Base-by-base conservation (phyloP, 768 basidiomycete species). In the Tulasnella calospora region DNA sequence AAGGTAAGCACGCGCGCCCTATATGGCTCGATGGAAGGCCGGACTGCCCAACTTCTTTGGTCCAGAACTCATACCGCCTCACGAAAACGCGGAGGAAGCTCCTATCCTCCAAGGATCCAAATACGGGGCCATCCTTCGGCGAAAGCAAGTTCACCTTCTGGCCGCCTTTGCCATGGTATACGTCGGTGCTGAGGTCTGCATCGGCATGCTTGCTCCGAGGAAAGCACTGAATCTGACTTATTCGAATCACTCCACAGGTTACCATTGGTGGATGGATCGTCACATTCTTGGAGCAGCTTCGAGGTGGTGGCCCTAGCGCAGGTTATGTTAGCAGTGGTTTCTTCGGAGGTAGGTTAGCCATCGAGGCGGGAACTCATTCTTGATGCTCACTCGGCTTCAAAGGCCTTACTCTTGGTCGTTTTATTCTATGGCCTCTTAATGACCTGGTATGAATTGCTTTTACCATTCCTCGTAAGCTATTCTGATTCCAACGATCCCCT, bases 101-200 rank as follows among this genome's bases (percentile, higher is more conserved):
- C 72, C 72, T 1, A 12, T 44, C 72, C 19, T 73, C n/a, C 72
- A 41, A 41, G 72, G 72, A 30, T 41, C 44, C 57, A 81, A 77
- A 61, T 41, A 80, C 47, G n/a, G 44, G 5, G 88, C 91, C 79
- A 90, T 92, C 77, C 80, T 92, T 73, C 78, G 82, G 1, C 85
- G 86, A 71, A 88, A 85, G 78, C 86, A 87, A 0, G 90, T 92
- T 0, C 91, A 92, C 79, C 83, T 89, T 23, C 84, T 92, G 7
- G 90, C 92, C 0, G 84, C 90, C 80, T 92, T 91, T 81, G 86
- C 88, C 74, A 85, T 92, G 13, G 87, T 92, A 0, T 92, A 92
- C 81, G 90, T 92, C 33, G 92, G 92, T 13, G 88, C 90, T 2
- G 92, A 92, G 81, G 90, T 92, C 30, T 51, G 51, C 51, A 9